A percentile compares a stretch with the other conserved stretches of the same genome.
Conservation (phyloP, 2,329 filamentous ascomycete species). For the Apiospora saccharicola region DNA sequence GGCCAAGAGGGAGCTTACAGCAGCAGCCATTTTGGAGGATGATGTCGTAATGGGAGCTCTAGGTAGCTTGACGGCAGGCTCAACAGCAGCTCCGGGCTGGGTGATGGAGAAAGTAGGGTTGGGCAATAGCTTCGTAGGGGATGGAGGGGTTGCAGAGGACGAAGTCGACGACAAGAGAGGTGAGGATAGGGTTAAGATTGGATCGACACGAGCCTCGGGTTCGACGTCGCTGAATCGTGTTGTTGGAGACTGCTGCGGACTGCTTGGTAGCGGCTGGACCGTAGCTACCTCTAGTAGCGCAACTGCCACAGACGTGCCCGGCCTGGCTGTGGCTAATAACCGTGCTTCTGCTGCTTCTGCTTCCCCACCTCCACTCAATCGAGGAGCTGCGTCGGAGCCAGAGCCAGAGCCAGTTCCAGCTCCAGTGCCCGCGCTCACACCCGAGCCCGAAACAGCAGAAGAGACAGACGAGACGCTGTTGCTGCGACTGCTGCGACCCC, state of each 20-base stretch:
- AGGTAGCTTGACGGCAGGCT: slow-evolving; percentile 32
- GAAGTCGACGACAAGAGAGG: slow-evolving; percentile 40
- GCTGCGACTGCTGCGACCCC: slow-evolving; percentile 30
- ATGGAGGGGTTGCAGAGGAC: slow-evolving; percentile 42
- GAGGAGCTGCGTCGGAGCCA: not conserved
- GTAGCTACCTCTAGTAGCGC: slow-evolving; percentile 21
- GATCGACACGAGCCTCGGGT: slow-evolving; percentile 35
- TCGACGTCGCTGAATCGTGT: slow-evolving; percentile 36
- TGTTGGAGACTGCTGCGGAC: slow-evolving; percentile 18
- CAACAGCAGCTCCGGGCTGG: slow-evolving; percentile 32
- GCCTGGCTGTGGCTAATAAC: slow-evolving; percentile 18
- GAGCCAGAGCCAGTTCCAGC: no score
- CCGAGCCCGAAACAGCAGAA: slow-evolving; percentile 6
- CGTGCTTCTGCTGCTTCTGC: not conserved
- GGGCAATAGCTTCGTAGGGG: slow-evolving; percentile 36
- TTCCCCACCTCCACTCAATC: slow-evolving; percentile 6
- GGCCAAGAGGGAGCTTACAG: slow-evolving; percentile 53
- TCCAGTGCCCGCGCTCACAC: not conserved
- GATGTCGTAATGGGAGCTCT: slow-evolving; percentile 38
- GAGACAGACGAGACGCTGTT: slow-evolving; percentile 28
- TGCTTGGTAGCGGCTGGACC: slow-evolving; percentile 15
- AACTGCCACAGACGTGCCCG: slow-evolving; percentile 28
- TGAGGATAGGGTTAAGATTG: slow-evolving; percentile 42
- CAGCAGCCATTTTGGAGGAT: slow-evolving; percentile 61
- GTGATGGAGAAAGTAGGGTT: slow-evolving; percentile 35